Base-by-base conservation (phyloP, 305 asterid genomes). In the Rubia tinctorum region DNA sequence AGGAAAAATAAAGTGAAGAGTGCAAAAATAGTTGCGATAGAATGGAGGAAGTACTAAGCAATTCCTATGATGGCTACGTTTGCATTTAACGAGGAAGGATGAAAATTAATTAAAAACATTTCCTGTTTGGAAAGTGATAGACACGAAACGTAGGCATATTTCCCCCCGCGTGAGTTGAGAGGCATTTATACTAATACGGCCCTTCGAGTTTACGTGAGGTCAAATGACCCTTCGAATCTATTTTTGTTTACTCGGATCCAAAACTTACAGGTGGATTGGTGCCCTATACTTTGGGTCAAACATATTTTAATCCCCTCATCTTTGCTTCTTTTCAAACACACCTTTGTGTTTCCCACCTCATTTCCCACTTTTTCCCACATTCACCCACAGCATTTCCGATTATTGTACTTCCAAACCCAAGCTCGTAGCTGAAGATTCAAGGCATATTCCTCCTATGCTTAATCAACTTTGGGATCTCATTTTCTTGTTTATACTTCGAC, bases 231-330 rank as follows among this genome's bases (percentile, higher is more conserved):
- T 53, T 53, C 59, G 18, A 20, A 17, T 53, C 18, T 53, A 18
- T 53, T 17, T 17, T 53, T 53, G 23, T 53, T 18, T 53, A 53
- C 22, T 53, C 59, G 17, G 59, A 53, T 53, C 59, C 59, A 53
- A 53, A 53, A 53, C 23, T 18, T 53, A 53, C 59, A 53, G 59
- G 6, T 53, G 59, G 59, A 53, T 53, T 53, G 22, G 59, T 53
- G 22, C 59, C 59, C 59, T 53, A 53, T 53, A 53, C 59, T 53
- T 18, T 53, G 59, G 59, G 59, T 53, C 59, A 53, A 53, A 53
- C 6, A 53, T 53, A 53, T 17, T 53, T 53, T 53, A 53, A 53
- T 53, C 2, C 59, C 23, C 59, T 53, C 1, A 53, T 53, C 59
- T 53, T 53, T 53, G 13, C 22, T 5, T 53, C 0, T 17, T 53